Evolutionary conservation across 2,329 filamentous ascomycete species (phyloP).

Genomic region (Geoglossum cookeanum): DNA sequence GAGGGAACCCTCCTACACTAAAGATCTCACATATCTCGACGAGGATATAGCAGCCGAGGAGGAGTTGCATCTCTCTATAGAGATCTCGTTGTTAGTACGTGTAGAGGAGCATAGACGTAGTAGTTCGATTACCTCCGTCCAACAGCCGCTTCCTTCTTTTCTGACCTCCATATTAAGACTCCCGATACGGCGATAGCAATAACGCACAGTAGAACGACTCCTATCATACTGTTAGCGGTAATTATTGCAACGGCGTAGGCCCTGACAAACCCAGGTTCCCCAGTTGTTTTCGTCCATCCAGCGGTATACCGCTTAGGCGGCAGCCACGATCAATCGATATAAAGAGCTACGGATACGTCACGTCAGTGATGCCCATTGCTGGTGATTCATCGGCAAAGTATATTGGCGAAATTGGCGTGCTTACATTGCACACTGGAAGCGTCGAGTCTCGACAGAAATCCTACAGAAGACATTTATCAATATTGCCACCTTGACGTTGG

Average conservation of each 20-base stretch:
- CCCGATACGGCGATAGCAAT: constrained; percentile 50
- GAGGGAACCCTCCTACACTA: constrained; percentile 76
- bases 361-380: constrained; percentile 1
- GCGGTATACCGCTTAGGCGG: constrained; percentile 51
- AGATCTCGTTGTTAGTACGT: constrained; percentile 13
- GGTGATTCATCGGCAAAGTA: background rate
- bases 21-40: constrained; percentile 94
- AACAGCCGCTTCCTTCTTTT: constrained; percentile 82
- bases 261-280: constrained; percentile 57
- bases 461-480: constrained; percentile 23
- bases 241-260: background rate
- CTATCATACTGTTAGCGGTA: constrained; percentile 22
- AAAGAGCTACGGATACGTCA: constrained; percentile 7
- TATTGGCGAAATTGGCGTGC: constrained; percentile 18
- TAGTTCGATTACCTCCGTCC: constrained; percentile 50
- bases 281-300: constrained; percentile 46
- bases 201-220: constrained; percentile 71
- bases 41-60: constrained; percentile 69
- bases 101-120: background rate
- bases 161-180: constrained; percentile 59
- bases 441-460: constrained; percentile 72
- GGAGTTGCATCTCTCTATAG: constrained; percentile 83
- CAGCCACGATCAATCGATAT: constrained; percentile 31
- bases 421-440: constrained; percentile 67
- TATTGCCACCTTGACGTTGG: too few species aligned